Base-by-base conservation (phyloP, 1,284 basidiomycete species). In the Leucoagaricus sp. region DNA sequence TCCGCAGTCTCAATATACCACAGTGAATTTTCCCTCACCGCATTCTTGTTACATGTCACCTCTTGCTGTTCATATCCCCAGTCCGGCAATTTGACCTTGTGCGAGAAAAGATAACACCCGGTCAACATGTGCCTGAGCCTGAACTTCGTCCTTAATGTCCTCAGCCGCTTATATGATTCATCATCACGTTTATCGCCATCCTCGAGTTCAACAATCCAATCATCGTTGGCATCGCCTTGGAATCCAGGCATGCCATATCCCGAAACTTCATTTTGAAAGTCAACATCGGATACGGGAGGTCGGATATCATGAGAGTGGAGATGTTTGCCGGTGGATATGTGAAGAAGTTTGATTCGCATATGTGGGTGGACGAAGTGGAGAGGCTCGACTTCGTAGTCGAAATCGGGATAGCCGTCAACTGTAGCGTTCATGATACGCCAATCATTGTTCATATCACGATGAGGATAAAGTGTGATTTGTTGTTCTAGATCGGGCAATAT, bases 51-150 rank as follows among this genome's bases (percentile, higher is more conserved):
- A 75, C 95, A 98, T 0, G 95, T 98, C 47, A 96, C 96, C 69
- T 99, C 97, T 71, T 99, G 97, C 73, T 99, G 97, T 65, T 98
- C 96, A 65, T 85, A 99, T 0, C 88, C 97, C 97, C 97, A 99
- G 9, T 97, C 92, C 0, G 97, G 97, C 3, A 99, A 76, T 73
- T 97, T 96, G 66, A 98, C 90, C 72, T 96, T 96, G 79, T 99
- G 97, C 48, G 93, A 96, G 80, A 98, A 99, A 46, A 99, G 80
- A 72, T 98, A 98, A 73, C 96, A 99, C 3, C 94, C 94, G 0
- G 91, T 92, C 61, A 96, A 79, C 17, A 84, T 81, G 73, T 99
- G 97, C 60, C 88, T 79, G 51, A 99, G 75, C 62, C 90, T 82
- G 76, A 99, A 97, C 53, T 85, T 81, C 3, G 93, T 95, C 52